phyloP scores from a whole-genome alignment of 2,329 filamentous ascomycete genomes.

The Diaporthe ilicicola region DNA sequence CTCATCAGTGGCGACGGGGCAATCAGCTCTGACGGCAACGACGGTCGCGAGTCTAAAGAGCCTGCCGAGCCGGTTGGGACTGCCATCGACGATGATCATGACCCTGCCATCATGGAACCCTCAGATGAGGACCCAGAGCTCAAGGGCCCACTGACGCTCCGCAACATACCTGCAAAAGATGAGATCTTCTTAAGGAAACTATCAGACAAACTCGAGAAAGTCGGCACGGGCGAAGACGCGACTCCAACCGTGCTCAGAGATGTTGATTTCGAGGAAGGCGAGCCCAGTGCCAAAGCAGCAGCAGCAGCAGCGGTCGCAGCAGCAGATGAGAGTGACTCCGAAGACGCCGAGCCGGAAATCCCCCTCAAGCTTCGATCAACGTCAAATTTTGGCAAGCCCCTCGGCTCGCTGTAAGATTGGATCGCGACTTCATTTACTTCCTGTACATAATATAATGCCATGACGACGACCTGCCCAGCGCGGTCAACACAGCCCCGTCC shows the following conservation, averaged over 20 bases:
- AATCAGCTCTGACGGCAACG: conserved; percentile 24
- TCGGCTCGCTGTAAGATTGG: conserved; percentile 42
- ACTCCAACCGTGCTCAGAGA: conserved; percentile 52
- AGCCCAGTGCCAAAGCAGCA: conserved; percentile 18
- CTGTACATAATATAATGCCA: conserved; percentile 16
- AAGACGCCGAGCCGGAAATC: conserved; percentile 39
- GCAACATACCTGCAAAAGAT: conserved; percentile 64
- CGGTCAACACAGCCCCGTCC: background rate
- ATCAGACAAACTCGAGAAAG: conserved; percentile 60
- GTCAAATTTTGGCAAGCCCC: conserved; percentile 58
- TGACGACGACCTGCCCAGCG: background rate
- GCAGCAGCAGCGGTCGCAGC: conserved; percentile 32
- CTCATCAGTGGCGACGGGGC: conserved; percentile 37
- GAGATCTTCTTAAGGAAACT: conserved; percentile 61
- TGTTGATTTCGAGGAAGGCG: conserved; percentile 8
- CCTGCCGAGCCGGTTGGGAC: conserved; percentile 35
- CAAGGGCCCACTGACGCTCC: conserved; percentile 62
- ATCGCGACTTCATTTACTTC: background rate
- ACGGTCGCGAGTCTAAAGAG: conserved; percentile 28
- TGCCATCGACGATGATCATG: conserved; percentile 31
- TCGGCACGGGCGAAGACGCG: conserved; percentile 55
- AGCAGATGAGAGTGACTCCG: conserved; percentile 35
- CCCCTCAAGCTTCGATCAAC: conserved; percentile 39
- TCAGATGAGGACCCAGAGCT: conserved; percentile 54
- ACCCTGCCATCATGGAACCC: conserved; percentile 45